These are phyloP conservation scores for Saccharomycopsis sp. DNA, from an alignment of 805 yeast genomes.

Conservation along the genomic window DNA sequence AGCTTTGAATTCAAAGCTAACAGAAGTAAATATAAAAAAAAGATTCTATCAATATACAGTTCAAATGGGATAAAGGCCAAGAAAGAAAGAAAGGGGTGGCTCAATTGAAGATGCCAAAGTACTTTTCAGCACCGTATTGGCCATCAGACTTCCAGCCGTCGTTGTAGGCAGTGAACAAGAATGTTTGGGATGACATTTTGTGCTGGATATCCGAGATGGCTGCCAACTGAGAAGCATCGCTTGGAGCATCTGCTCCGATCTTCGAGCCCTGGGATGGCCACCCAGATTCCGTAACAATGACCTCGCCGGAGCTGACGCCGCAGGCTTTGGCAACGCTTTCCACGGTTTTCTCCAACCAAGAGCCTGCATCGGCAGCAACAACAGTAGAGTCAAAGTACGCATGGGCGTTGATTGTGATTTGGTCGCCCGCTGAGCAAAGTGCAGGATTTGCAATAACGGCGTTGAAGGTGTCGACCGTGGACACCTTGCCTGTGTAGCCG, in stretches of 20 bases:
- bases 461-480: conserved; percentile 51
- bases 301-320: conserved; percentile 31
- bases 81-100: neutral
- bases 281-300: conserved; percentile 50
- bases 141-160: conserved; percentile 59
- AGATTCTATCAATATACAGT: too few species aligned
- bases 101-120: conserved; percentile 51
- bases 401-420: conserved; percentile 53
- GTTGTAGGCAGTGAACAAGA: conserved; percentile 53
- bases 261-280: conserved; percentile 56
- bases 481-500: conserved; percentile 42
- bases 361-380: conserved; percentile 43
- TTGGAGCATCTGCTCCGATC: conserved; percentile 49
- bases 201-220: conserved; percentile 43
- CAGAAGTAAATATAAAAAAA: too few species aligned
- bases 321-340: conserved; percentile 35
- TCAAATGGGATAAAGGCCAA: too few species aligned
- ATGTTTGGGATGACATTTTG: conserved; percentile 38
- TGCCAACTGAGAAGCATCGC: conserved; percentile 39
- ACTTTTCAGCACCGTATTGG: conserved; percentile 47
- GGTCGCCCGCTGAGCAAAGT: conserved; percentile 45
- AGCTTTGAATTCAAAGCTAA: too few species aligned
- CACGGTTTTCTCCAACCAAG: conserved; percentile 42
- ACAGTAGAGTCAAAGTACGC: conserved; percentile 51
- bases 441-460: conserved; percentile 39